Evolutionary conservation across 768 basidiomycete species (phyloP), one percentile per base, ranked within the genome.

Genomic region (Clathrus columnatus): DNA sequence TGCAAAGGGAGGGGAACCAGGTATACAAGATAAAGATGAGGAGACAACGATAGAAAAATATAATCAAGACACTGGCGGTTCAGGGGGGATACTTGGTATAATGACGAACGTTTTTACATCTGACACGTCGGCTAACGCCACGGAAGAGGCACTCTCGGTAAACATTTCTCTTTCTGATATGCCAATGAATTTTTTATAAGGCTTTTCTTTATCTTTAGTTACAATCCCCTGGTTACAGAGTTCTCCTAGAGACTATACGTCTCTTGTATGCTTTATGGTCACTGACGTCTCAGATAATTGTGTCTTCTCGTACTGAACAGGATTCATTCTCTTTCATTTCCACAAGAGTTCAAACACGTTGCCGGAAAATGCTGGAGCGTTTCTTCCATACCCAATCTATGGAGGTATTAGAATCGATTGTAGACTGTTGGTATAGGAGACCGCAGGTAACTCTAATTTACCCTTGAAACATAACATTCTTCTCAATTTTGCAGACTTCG

Each of bases 91-190:
- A 10, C 73, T 97, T 0, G 91, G 93, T 7, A 88, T 91, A 62
- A 85, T 99, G 50, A 93, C 92, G 1, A 89, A 83, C 54, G 94
- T 97, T 1, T 94, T 99, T 63, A 80, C 86, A 42, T 81, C 82
- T 0, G 89, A 92, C n/a, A 76, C 72, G 30, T 68, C 75, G 10
- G 65, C 68, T 53, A 49, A 58, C 17, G 61, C 68, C 36, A 63
- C 68, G 16, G 82, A 82, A 14, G 85, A 85, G 32, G 79, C 78
- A 58, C 63, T 82, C 7, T 76, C 74, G 54, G 87, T 84, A 61
- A 64, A 80, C 70, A 7, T 36, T 21, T 51, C 50, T 54, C 54
- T 26, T 32, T 23, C 6, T 16, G 30, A 18, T 28, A 27, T 26
- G 36, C 32, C 20, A 26, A 20, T 45, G 17, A 17, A 36, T 36